phyloP scores from a whole-genome alignment of 345 rosid genomes.

The Tarenaya hassleriana region DNA sequence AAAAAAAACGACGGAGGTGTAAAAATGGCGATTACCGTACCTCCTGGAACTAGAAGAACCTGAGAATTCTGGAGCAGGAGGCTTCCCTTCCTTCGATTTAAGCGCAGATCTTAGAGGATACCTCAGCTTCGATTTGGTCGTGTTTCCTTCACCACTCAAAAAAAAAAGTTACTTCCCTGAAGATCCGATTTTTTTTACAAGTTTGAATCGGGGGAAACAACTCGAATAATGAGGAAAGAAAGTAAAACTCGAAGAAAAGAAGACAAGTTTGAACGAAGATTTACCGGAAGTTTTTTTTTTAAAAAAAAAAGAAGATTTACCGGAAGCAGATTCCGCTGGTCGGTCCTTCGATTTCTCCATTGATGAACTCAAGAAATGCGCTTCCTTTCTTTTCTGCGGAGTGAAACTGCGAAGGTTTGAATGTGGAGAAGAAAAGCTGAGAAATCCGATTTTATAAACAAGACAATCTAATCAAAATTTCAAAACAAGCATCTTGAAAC shows the following conservation, averaged over 20 bases:
- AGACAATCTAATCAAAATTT: too few relatives aligned
- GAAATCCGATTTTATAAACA: neutral
- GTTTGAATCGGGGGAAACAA: neutral
- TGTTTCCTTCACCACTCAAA: constrained; percentile 23
- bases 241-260: neutral
- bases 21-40: neutral
- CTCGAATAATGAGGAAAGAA: neutral
- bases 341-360: constrained; percentile 40
- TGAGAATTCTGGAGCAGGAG: constrained; percentile 35
- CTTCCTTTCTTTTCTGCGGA: neutral
- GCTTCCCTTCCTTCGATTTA: constrained; percentile 56
- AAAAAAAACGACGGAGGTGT: neutral
- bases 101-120: constrained; percentile 79
- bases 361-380: constrained; percentile 9
- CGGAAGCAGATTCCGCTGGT: constrained; percentile 33
- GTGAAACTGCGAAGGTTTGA: constrained; percentile 14
- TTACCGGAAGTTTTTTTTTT: constrained; percentile 33
- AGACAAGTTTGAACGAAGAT: too few relatives aligned
- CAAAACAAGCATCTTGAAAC: too few relatives aligned
- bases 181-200: neutral
- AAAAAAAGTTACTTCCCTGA: too few relatives aligned
- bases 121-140: constrained; percentile 54
- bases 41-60: constrained; percentile 32
- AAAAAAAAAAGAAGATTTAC: constrained; percentile 23
- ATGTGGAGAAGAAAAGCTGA: neutral